Evolutionary conservation across 2,329 filamentous ascomycete species (phyloP).

Genomic region (Talaromyces islandicus): DNA sequence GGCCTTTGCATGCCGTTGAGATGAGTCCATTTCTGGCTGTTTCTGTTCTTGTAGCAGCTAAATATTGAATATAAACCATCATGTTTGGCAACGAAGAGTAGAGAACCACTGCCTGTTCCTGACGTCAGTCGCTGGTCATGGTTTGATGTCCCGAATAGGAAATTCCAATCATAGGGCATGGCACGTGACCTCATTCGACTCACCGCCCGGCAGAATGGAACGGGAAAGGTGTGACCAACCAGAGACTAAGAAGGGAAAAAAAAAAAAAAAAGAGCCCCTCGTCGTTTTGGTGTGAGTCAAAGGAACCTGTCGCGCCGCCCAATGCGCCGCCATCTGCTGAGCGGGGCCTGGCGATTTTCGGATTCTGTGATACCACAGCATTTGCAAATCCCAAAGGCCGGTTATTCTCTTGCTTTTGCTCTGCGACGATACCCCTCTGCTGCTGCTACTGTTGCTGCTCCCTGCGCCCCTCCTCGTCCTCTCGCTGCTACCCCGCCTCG

Average conservation of each 20-base stretch:
- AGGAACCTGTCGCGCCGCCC: conserved; percentile 10
- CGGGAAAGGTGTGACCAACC: background rate
- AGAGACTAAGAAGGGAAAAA: background rate
- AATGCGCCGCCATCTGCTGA: conserved; percentile 35
- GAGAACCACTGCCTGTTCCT: background rate
- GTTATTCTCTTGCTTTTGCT: conserved; percentile 9
- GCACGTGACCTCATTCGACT: background rate
- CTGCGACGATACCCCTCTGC: background rate
- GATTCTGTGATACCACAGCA: conserved; percentile 19
- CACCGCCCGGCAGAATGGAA: conserved; percentile 8
- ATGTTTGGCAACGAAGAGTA: conserved; percentile 11
- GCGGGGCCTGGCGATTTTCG: conserved; percentile 34
- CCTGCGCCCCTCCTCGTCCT: background rate
- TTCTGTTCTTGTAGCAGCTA: no score
- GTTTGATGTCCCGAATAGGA: conserved; percentile 8
- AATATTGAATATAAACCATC: background rate
- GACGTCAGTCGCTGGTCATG: conserved; percentile 11
- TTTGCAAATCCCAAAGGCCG: conserved; percentile 12
- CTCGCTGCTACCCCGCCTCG: conserved; percentile 9
- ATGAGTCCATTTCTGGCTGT: no score
- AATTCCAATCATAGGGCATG: background rate
- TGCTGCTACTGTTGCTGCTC: background rate
- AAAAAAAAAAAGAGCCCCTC: conserved; percentile 4
- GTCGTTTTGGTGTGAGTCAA: conserved; percentile 7
- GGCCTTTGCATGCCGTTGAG: background rate